Base-by-base conservation (phyloP, 768 basidiomycete species). In the Panellus pusillus region DNA sequence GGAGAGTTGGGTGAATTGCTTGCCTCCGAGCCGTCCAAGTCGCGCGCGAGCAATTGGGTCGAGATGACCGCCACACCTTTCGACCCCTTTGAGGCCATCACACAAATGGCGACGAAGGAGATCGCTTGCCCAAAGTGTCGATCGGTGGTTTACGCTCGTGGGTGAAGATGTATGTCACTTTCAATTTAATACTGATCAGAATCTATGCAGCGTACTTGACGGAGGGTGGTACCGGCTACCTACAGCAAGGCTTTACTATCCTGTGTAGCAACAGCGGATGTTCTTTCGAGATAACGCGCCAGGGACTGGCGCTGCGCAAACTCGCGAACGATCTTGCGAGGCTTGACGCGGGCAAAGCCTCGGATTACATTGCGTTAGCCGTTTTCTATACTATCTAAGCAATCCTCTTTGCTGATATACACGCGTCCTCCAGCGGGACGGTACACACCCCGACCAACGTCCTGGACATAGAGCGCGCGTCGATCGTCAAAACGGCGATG, bases 171-270 rank as follows among this genome's bases (percentile, higher is more conserved):
- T 15, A 32, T 27, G 38, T 35, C 11, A 44, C 9, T 12, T 29
- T 3, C 42, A 13, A 6, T 27, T 13, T 9, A 4, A 13, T 1
- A 24, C 44, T 53, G 29, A 52, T 45, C 32, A 9, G 18, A 18
- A 15, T 24, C 24, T 6, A 24, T 37, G 2, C 29, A 83, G 81
- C 73, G 1, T 75, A 76, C 35, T 55, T 77, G 49, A 75, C 66
- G 5, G 62, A 60, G 6, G 55, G 63, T 0, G 78, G 75, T 1
- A 74, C 72, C 0, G 83, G 83, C 0, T 84, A 81, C 47, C 62
- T 77, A 0, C 80, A 82, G 54, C 64, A 65, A 18, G 64, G 62
- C 0, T 83, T 83, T 52, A 61, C 31, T 4, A 44, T 58, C 1
- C 19, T 28, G 37, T 84, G 82, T 55, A 28, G 41, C 1, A 24